Conservation (phyloP, 2,329 filamentous ascomycete species). For the Ophiostoma ulmi region DNA sequence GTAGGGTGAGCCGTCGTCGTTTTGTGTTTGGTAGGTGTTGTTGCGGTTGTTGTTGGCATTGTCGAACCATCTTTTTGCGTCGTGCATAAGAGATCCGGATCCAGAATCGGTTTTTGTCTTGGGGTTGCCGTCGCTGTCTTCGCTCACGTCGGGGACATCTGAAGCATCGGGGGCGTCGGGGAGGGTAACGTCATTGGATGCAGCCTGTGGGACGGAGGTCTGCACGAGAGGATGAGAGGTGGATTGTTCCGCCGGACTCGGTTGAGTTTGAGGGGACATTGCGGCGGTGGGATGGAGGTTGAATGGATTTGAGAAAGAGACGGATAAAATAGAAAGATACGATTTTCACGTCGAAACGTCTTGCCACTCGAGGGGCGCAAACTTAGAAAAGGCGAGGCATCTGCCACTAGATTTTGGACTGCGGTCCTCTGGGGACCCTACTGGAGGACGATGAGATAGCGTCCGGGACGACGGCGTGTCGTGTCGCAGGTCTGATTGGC, state of each 20-base stretch:
- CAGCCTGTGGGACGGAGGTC: not conserved
- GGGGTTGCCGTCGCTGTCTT: not conserved
- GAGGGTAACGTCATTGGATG: not conserved
- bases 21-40: slow-evolving; percentile 31
- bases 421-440: not conserved
- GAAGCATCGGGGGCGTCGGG: not conserved
- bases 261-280: not conserved
- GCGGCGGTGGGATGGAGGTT: not conserved
- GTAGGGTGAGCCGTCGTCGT: slow-evolving; percentile 36
- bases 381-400: slow-evolving; percentile 15
- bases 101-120: slow-evolving; percentile 36
- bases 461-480: not conserved
- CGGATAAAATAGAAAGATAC: not conserved
- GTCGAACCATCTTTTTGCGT: slow-evolving; percentile 52
- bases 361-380: slow-evolving; percentile 20
- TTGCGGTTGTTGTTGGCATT: slow-evolving; percentile 48
- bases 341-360: slow-evolving; percentile 11
- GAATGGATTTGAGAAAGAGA: not conserved
- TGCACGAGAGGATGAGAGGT: not conserved
- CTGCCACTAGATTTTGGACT: not conserved
- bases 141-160: not conserved
- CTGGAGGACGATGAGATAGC: not conserved
- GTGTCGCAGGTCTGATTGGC: not conserved
- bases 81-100: slow-evolving; percentile 46
- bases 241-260: not conserved